Base-by-base conservation (phyloP, 2,329 filamentous ascomycete genomes). In the Arthroderma sp. region DNA sequence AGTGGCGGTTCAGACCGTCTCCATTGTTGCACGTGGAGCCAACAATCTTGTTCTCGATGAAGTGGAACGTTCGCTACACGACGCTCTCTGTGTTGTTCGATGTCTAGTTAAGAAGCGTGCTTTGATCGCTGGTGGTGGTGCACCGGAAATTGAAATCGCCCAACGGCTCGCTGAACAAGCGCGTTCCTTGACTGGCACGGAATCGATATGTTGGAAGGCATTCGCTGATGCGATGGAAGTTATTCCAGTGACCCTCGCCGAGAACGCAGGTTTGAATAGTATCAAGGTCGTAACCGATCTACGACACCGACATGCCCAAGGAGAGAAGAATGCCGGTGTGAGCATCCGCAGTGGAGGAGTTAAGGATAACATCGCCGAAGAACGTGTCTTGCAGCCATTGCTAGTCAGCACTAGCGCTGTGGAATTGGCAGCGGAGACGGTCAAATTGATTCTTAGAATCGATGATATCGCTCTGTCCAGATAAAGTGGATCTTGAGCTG, bases 71-170 rank as follows among this genome's bases (percentile, higher is more conserved):
- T 91, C 84, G 54, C 76, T 98, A 45, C 91, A 98, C 73, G 91
- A 98, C 58, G 91, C 91, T 29, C 86, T 96, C 52, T 98, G 91
- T 63, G 91, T 96, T 42, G 88, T 98, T 56, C 83, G 91, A 56
- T 98, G 91, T 62, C 70, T 98, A 49, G 91, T 98, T 55, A 98
- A 98, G 80, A 98, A 96, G 79, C 94, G 93, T 71, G 91, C 91
- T n/a, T 78, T 98, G 46, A 94, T 98, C 57, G 89, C 93, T 9
- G 91, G 91, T 65, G 91, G 91, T 58, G 91, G 91, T 62, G 91
- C 91, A 1, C 86, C 91, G 28, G 91, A 98, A 68, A 93, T 96
- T 58, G 88, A 96, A 68, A 89, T 98, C 56, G 86, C 91, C 22
- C 83, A 91, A 44, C 77, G 86, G 58, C 77, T 98, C 31, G 79